phyloP scores from a whole-genome alignment of 176 grass and related monocot species.

The Eleusine coracana region DNA sequence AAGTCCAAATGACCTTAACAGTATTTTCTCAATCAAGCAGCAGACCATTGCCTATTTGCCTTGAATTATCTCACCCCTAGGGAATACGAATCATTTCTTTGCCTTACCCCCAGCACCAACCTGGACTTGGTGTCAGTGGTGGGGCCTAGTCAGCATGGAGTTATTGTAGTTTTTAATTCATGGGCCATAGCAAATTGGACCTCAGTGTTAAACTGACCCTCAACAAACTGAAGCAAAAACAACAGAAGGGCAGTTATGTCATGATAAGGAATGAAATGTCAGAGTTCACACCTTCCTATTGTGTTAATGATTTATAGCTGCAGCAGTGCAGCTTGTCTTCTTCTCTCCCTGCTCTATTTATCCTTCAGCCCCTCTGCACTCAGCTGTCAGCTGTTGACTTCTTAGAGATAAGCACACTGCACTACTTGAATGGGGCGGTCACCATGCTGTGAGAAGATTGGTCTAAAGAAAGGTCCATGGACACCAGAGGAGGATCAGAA shows the following conservation, averaged over 20 bases:
- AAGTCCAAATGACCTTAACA: constrained; percentile 39
- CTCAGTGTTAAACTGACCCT: constrained; percentile 23
- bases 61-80: constrained; percentile 31
- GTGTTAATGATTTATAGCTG: constrained; percentile 38
- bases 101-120: constrained; percentile 45
- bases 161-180: constrained; percentile 48
- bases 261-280: constrained; percentile 39
- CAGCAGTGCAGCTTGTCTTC: constrained; percentile 15
- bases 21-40: constrained; percentile 23
- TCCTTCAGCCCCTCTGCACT: constrained; percentile 35
- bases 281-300: constrained; percentile 37
- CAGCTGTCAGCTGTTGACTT: constrained; percentile 41
- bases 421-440: constrained; percentile 75
- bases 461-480: constrained; percentile 95
- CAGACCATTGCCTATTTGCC: not conserved
- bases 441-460: constrained; percentile 93
- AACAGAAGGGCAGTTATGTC: constrained; percentile 49
- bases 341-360: constrained; percentile 48
- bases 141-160: constrained; percentile 37
- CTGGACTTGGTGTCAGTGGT: constrained; percentile 48
- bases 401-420: constrained; percentile 29
- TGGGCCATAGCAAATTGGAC: constrained; percentile 53
- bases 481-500: constrained; percentile 88
- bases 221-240: constrained; percentile 32
- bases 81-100: constrained; percentile 23